Conservation (phyloP, 306 rosid genomes). For the Fragaria ananassa region DNA sequence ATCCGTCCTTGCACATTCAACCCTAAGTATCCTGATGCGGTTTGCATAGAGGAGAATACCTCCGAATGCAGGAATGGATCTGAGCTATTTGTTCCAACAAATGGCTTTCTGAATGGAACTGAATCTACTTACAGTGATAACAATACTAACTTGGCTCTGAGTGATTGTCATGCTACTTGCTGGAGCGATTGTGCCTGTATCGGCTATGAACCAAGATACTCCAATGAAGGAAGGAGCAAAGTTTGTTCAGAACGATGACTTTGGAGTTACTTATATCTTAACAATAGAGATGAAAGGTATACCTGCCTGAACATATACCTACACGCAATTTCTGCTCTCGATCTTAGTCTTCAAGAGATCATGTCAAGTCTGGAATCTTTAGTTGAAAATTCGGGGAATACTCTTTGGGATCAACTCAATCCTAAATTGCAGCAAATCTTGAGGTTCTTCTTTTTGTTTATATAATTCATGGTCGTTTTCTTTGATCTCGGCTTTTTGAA, state of each 20-base stretch:
- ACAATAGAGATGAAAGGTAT: constrained; percentile 9
- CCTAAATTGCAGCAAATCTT: no score
- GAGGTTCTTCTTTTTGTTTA: no score
- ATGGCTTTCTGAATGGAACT: not conserved
- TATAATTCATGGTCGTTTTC: no score
- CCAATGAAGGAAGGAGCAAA: constrained; percentile 4
- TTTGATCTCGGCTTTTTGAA: no score
- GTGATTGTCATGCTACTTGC: constrained; percentile 27
- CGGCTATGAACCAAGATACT: not conserved
- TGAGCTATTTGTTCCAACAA: constrained; percentile 20
- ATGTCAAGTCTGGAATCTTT: no score
- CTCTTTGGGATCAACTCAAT: no score
- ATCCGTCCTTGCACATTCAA: constrained; percentile 16
- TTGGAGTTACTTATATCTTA: not conserved
- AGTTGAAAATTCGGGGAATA: no score
- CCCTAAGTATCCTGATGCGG: constrained; percentile 14
- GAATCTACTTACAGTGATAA: not conserved
- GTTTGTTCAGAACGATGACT: constrained; percentile 4
- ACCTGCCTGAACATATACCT: not conserved
- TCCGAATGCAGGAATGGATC: constrained; percentile 26
- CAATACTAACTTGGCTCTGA: constrained; percentile 17
- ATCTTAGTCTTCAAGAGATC: no score
- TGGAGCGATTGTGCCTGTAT: constrained; percentile 32
- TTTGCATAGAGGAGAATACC: constrained; percentile 20
- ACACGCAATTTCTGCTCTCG: no score